Evolutionary conservation across 331 rosid genomes (phyloP), one percentile per base, ranked within the genome.

Genomic region (Pyracantha coccinea): DNA sequence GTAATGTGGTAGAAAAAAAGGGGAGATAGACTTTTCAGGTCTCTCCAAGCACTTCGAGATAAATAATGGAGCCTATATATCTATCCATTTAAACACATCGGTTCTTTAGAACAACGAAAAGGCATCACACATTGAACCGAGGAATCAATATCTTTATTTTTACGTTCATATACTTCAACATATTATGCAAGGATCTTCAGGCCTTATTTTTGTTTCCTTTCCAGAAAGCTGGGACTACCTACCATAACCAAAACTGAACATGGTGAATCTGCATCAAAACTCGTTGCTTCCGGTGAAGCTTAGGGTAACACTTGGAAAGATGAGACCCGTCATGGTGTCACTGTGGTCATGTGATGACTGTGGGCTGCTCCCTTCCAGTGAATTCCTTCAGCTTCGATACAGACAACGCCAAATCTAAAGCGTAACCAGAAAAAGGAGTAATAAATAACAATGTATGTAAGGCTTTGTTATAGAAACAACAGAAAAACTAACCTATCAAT

Each of bases 311-410:
- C 59, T 73, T 7, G 4, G 69, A 19, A 44, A 41, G 33, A 64
- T 70, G 59, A 54, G 16, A 75, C 69, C 45, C 47, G 79, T 71
- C 25, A 47, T 59, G 59, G 24, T 75, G 59, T 69, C 28, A 29
- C 61, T 68, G 69, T 74, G 81, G 70, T 76, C 81, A 95, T 77
- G 99, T 92, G 87, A 95, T 95, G 81, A 95, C 99, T 59, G 99
- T 95, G 60, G 99, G 99, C 77, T 88, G 84, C 70, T 92, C 91
- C 80, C 97, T 92, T 74, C 99, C 97, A 4, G 98, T 95, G 91
- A 88, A 90, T 6, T 90, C 99, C 91, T 86, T 86, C 84, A 95
- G 86, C 86, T 89, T 89, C 15, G 98, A 95, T 69, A 90, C 58
- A 1, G 94, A 88, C 57, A 95, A 77, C 25, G 98, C 99, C 90